Evolutionary conservation across 352 stramenopile genomes (phyloP).

Genomic region (Phytophthora foliorum): DNA sequence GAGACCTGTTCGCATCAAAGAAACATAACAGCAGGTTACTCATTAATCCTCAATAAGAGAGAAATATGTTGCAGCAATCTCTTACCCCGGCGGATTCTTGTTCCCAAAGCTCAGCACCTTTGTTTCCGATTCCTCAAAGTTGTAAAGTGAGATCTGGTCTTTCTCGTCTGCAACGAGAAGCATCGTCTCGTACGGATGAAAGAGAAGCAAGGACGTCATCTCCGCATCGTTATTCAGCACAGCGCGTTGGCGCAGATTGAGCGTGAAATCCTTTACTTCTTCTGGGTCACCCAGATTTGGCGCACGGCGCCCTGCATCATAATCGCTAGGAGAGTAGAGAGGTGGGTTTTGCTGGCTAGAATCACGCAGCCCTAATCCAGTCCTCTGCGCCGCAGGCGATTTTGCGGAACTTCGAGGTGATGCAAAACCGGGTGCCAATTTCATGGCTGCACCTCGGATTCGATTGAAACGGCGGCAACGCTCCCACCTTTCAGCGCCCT

Average conservation of each 20-base stretch:
- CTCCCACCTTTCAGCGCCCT: slow-evolving; percentile 75
- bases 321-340: slow-evolving; percentile 42
- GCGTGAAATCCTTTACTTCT: slow-evolving; percentile 78
- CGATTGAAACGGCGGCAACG: slow-evolving; percentile 69
- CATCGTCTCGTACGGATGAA: slow-evolving; percentile 96
- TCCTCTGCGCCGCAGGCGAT: slow-evolving; percentile 15
- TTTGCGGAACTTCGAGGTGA: slow-evolving; percentile 32
- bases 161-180: slow-evolving; percentile 96
- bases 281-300: slow-evolving; percentile 54
- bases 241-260: slow-evolving; percentile 92
- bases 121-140: slow-evolving; percentile 92
- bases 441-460: slow-evolving; percentile 62
- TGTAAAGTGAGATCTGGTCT: slow-evolving; percentile 96
- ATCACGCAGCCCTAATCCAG: slow-evolving; percentile 16
- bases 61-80: slow-evolving; percentile 21
- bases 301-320: slow-evolving; percentile 37
- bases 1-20: slow-evolving; percentile 52
- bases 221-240: slow-evolving; percentile 94
- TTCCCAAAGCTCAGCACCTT: slow-evolving; percentile 88
- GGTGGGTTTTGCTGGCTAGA: slow-evolving; percentile 27
- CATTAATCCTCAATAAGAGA: slow-evolving; percentile 1
- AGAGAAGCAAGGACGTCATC: slow-evolving; percentile 96
- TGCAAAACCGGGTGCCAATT: slow-evolving; percentile 73
- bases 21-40: slow-evolving; percentile 12
- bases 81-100: slow-evolving; percentile 83